Conservation (phyloP, 2,329 filamentous ascomycete species). For the Alternaria dauci region DNA sequence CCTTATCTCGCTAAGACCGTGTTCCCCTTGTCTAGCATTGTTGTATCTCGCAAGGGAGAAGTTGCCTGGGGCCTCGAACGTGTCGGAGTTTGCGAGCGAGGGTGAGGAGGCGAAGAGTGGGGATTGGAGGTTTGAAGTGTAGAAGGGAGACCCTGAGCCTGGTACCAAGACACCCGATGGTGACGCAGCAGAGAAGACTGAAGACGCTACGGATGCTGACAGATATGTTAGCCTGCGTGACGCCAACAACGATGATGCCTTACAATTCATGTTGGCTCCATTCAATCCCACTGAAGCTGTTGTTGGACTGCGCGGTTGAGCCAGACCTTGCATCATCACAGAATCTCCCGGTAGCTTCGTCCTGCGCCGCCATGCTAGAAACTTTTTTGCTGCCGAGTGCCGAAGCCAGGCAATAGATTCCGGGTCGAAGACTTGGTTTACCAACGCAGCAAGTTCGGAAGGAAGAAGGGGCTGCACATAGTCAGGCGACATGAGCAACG, state of each 20-base stretch:
- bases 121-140: conserved; percentile 45
- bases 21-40: conserved; percentile 62
- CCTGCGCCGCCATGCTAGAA: conserved; percentile 72
- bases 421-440: conserved; percentile 78
- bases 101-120: conserved; percentile 47
- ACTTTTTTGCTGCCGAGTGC: conserved; percentile 83
- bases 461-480: conserved; percentile 81
- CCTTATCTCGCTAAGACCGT: conserved; percentile 71
- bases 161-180: conserved; percentile 52
- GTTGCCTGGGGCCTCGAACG: conserved; percentile 38
- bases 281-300: conserved; percentile 43
- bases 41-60: conserved; percentile 60
- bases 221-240: conserved; percentile 23
- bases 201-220: conserved; percentile 45
- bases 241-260: neutral
- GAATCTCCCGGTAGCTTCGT: conserved; percentile 43
- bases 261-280: conserved; percentile 37
- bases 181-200: conserved; percentile 46
- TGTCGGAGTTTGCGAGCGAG: conserved; percentile 41
- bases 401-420: conserved; percentile 83
- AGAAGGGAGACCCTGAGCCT: conserved; percentile 47
- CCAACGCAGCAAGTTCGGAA: conserved; percentile 75
- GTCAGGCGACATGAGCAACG: conserved; percentile 88
- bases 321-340: conserved; percentile 36
- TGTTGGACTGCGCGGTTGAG: conserved; percentile 36